Conservation (phyloP, 768 basidiomycete species). For the Leucocoprinus birnbaumii region DNA sequence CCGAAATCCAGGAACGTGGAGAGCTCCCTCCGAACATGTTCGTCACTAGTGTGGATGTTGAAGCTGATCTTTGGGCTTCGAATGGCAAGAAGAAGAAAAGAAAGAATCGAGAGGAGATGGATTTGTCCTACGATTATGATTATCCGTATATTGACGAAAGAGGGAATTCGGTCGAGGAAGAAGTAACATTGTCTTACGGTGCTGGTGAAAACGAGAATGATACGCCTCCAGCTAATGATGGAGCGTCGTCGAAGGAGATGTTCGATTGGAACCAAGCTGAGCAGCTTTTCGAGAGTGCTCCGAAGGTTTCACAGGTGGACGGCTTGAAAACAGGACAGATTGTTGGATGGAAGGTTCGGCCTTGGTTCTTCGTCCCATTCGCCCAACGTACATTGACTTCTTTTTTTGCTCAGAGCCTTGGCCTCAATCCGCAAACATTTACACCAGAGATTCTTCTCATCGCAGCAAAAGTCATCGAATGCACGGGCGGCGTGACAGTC, state of each 20-base stretch:
- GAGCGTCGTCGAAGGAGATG: conserved; percentile 1
- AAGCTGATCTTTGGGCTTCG: conserved; percentile 38
- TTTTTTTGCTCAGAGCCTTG: conserved; percentile 43
- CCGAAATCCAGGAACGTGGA: conserved; percentile 48
- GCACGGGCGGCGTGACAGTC: conserved; percentile 11
- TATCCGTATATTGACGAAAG: conserved; percentile 12
- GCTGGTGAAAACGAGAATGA: conserved; percentile 13
- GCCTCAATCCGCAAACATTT: conserved; percentile 53
- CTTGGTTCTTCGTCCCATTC: background rate
- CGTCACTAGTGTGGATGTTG: conserved; percentile 72
- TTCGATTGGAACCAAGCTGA: conserved; percentile 39
- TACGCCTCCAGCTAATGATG: background rate
- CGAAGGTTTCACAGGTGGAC: conserved; percentile 19
- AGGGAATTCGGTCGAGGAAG: conserved; percentile 14
- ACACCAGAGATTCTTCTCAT: conserved; percentile 57
- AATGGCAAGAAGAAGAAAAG: conserved; percentile 22
- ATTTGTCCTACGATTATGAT: background rate
- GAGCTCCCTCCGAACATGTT: conserved; percentile 59
- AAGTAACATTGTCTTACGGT: conserved; percentile 18
- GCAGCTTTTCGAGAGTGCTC: conserved; percentile 25
- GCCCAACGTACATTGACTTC: background rate
- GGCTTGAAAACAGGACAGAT: conserved; percentile 27
- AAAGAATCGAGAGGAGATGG: conserved; percentile 15
- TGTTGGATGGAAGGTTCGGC: conserved; percentile 50
- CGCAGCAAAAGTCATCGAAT: conserved; percentile 36